Evolutionary conservation across 768 basidiomycete genomes (phyloP).

Genomic region (Xerocomus potaroensis): DNA sequence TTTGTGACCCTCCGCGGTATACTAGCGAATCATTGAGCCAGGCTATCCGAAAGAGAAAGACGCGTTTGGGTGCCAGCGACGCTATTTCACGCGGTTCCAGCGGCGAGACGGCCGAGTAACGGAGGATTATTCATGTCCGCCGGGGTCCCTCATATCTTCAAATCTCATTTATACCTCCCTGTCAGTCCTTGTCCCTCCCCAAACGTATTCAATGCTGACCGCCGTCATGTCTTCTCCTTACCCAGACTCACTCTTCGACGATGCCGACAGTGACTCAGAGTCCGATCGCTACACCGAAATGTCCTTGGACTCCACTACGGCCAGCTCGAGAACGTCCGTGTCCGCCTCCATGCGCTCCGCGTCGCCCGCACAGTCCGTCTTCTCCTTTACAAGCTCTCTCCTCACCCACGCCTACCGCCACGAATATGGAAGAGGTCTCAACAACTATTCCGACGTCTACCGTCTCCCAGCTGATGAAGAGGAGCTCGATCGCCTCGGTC

Average conservation of each 20-base stretch:
- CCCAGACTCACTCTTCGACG: constrained; percentile 30
- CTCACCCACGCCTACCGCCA: constrained; percentile 54
- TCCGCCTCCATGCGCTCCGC: constrained; percentile 57
- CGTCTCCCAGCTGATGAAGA: constrained; percentile 75
- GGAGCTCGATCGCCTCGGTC: constrained; percentile 66
- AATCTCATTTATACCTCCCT: constrained; percentile 23
- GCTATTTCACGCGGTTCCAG: constrained; percentile 30
- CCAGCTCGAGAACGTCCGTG: constrained; percentile 53
- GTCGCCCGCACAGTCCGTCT: constrained; percentile 66
- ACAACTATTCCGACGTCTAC: constrained; percentile 78
- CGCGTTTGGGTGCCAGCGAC: no score
- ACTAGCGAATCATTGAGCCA: no score
- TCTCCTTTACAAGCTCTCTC: constrained; percentile 63
- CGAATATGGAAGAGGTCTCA: constrained; percentile 66
- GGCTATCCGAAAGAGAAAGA: no score
- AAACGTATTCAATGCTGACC: constrained; percentile 13
- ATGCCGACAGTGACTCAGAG: constrained; percentile 42
- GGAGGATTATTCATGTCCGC: constrained; percentile 34
- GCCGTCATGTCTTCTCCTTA: constrained; percentile 14
- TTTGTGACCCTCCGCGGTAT: constrained; percentile 1
- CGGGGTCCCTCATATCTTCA: constrained; percentile 16
- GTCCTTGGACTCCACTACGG: constrained; percentile 37
- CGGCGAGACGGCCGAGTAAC: constrained; percentile 24
- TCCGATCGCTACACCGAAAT: constrained; percentile 43
- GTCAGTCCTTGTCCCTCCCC: neutral